Conservation (phyloP, 2,329 filamentous ascomycete species). For the Teratosphaeriaceae sp. region DNA sequence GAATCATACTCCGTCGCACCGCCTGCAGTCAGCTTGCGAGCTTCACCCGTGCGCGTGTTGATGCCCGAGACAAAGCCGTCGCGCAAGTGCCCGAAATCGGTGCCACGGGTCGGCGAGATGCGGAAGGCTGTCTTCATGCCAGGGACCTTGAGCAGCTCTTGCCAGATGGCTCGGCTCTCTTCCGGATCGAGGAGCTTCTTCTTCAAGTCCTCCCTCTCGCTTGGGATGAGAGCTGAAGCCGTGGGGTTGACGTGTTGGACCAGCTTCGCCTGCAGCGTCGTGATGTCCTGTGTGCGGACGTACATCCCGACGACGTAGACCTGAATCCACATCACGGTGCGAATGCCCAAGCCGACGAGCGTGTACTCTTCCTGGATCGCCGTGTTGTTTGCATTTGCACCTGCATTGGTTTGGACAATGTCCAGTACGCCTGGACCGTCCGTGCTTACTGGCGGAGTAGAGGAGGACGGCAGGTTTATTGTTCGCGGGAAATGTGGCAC, state of each 20-base stretch:
- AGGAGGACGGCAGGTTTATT: conserved; percentile 53
- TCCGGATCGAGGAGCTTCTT: conserved; percentile 61
- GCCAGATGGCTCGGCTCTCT: conserved; percentile 68
- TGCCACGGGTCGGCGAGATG: conserved; percentile 85
- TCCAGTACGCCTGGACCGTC: conserved; percentile 10
- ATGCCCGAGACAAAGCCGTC: conserved; percentile 88
- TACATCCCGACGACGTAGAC: conserved; percentile 96
- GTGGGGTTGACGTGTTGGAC: conserved; percentile 67
- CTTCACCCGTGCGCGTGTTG: conserved; percentile 60
- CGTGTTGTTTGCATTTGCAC: conserved; percentile 26
- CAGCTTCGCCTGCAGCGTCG: conserved; percentile 69
- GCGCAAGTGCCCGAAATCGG: conserved; percentile 85
- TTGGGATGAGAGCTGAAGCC: conserved; percentile 75
- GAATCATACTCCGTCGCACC: conserved; percentile 53
- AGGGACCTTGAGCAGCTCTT: conserved; percentile 57
- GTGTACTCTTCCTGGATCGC: conserved; percentile 64
- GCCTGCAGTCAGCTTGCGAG: conserved; percentile 36
- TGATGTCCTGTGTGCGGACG: conserved; percentile 75
- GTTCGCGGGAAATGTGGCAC: conserved; percentile 72
- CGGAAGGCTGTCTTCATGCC: conserved; percentile 72
- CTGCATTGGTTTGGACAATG: conserved; percentile 22
- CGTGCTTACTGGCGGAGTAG: conserved; percentile 19
- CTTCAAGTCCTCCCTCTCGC: conserved; percentile 70
- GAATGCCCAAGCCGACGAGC: conserved; percentile 77
- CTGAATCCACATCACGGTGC: conserved; percentile 85